Conservation (phyloP, 148 eudicot species). For the Dianthus caryophyllus region DNA sequence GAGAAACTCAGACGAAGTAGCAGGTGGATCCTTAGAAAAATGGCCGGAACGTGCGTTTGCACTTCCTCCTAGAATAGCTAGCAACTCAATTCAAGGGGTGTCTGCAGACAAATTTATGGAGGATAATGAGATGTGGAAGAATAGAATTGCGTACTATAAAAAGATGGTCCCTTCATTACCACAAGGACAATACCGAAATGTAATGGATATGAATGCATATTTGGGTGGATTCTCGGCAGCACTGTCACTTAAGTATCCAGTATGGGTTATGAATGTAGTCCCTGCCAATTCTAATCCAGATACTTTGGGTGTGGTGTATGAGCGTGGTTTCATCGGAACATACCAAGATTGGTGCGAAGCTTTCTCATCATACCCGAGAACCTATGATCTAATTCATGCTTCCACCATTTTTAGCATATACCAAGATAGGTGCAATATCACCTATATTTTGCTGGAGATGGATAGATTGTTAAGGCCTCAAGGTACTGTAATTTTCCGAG, state of each 20-base stretch:
- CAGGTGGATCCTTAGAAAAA: conserved; percentile 76
- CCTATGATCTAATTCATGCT: conserved; percentile 90
- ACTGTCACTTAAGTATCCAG: conserved; percentile 54
- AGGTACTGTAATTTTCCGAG: conserved; percentile 75
- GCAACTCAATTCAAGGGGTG: conserved; percentile 47
- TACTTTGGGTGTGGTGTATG: conserved; percentile 69
- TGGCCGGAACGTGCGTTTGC: conserved; percentile 91
- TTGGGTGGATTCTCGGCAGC: conserved; percentile 93
- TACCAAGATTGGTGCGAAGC: conserved; percentile 98
- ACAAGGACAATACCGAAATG: conserved; percentile 61
- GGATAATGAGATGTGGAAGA: conserved; percentile 70
- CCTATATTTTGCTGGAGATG: conserved; percentile 70
- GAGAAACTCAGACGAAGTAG: conserved; percentile 49
- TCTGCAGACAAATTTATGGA: conserved; percentile 50
- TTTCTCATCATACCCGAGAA: conserved; percentile 85
- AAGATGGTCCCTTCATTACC: conserved; percentile 35
- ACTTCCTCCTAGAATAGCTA: conserved; percentile 71
- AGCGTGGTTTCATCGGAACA: conserved; percentile 81
- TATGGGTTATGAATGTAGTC: conserved; percentile 97
- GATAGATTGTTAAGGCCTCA: conserved; percentile 82
- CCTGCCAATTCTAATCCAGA: conserved; percentile 52
- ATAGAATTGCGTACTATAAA: conserved; percentile 52
- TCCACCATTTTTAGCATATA: conserved; percentile 67
- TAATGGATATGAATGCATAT: conserved; percentile 92
- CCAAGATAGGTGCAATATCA: conserved; percentile 74